Percentiles rank a stretch among this genome's conserved stretches.
phyloP scores from a whole-genome alignment of 148 eudicot genomes.

The Linanthus parryae region DNA sequence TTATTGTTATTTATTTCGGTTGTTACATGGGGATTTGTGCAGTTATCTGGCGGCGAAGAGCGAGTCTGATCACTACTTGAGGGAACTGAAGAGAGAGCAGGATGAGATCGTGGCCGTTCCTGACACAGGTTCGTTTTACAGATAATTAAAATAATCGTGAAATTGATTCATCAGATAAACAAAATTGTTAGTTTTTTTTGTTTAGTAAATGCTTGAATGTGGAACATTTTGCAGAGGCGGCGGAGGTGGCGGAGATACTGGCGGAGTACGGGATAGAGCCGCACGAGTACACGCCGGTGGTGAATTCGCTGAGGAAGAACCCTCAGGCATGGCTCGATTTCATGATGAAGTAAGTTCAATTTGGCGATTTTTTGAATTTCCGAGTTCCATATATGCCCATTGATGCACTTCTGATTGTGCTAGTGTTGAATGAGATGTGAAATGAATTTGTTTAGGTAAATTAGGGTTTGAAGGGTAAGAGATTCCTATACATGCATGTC shows the following conservation, averaged over 20 bases:
- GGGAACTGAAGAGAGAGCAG: constrained; percentile 68
- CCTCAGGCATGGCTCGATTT: constrained; percentile 98
- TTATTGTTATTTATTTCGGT: no score
- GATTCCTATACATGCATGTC: no score
- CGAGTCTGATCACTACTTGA: constrained; percentile 83
- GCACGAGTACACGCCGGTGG: constrained; percentile 84
- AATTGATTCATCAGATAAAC: no score
- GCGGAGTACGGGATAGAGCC: constrained; percentile 73
- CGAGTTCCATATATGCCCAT: background rate
- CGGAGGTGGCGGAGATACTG: constrained; percentile 85
- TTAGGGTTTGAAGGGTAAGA: no score
- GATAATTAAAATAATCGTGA: no score
- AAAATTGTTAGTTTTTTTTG: no score
- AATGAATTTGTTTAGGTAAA: no score
- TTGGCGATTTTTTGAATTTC: background rate
- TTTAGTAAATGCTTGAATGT: no score
- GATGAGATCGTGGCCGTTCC: constrained; percentile 83
- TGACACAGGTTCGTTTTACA: constrained; percentile 70
- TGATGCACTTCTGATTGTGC: no score
- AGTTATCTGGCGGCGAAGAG: constrained; percentile 95
- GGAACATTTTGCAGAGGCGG: constrained; percentile 92
- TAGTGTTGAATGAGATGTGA: no score
- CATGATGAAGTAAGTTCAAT: constrained; percentile 86
- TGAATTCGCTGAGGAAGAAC: constrained; percentile 71
- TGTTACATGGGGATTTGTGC: background rate